Evolutionary conservation across 2,329 filamentous ascomycete genomes (phyloP).

Genomic region (Epichloe gansuensis): DNA sequence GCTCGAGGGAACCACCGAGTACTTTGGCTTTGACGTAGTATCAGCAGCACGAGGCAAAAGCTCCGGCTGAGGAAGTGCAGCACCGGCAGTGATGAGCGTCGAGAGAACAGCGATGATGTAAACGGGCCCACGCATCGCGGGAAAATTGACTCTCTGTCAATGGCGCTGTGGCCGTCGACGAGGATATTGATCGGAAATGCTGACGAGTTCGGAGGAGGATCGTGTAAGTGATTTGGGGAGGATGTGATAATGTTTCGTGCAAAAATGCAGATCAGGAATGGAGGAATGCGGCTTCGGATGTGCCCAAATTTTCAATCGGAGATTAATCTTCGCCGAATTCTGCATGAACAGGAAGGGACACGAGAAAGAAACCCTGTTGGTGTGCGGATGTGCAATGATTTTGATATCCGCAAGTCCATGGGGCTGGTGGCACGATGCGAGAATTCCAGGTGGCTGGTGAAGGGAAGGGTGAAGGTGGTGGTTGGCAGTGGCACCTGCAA

Average conservation of each 20-base stretch:
- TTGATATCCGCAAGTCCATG: neutral
- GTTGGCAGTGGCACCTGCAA: neutral
- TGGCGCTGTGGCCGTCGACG: neutral
- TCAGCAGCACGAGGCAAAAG: constrained; percentile 13
- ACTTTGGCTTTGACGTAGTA: constrained; percentile 18
- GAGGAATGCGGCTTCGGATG: neutral
- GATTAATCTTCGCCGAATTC: neutral
- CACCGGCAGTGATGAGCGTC: constrained; percentile 13
- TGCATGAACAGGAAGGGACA: neutral
- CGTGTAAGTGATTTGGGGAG: neutral
- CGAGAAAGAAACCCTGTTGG: neutral
- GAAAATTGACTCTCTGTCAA: neutral
- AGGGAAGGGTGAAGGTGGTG: constrained; percentile 1
- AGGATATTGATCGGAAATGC: neutral
- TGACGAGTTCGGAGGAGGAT: neutral
- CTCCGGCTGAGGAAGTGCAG: constrained; percentile 18
- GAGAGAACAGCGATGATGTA: constrained; percentile 20
- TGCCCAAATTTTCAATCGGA: neutral
- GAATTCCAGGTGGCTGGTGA: constrained; percentile 6
- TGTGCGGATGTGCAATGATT: neutral
- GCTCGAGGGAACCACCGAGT: constrained; percentile 29
- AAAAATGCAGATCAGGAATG: neutral
- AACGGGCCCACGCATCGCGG: constrained; percentile 20
- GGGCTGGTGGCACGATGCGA: neutral
- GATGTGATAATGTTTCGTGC: neutral